Base-by-base conservation (phyloP, 75 land plant species). In the Chamaecyparis obtusa region DNA sequence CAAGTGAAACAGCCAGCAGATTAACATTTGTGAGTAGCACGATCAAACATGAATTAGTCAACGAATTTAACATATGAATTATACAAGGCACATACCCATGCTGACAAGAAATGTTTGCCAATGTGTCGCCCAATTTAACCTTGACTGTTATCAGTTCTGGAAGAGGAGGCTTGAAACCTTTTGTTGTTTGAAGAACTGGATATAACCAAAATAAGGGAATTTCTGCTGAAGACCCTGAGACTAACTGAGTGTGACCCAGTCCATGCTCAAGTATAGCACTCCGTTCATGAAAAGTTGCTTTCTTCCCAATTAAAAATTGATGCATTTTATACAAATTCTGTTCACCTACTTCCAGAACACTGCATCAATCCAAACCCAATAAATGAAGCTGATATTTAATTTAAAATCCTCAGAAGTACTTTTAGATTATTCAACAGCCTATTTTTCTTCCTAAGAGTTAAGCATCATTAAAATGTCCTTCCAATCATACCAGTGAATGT, bases 81-180 rank as follows among this genome's bases (percentile, higher is more conserved):
- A 84, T 84, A 33, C 41, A 48, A 5, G 6, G 48, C 14, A 85
- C 90, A 81, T 84, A 90, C 90, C 90, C 90, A 35, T 90, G 82
- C 75, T 60, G 86, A 85, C 64, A 90, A 84, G 90, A 90, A 75
- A 90, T 90, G 44, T 90, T 72, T 84, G 90, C 90, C 41, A 90
- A 85, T 56, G 90, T 90, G 80, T 90, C 90, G 15, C 90, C 90
- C 64, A 77, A 90, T 77, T 83, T 37, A 46, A 90, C 90, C 17
- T 85, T 90, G 36, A 90, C 83, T 14, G 86, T 88, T 35, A 84
- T 84, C 64, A 90, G 15, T 35, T 77, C 49, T 48, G 86, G 89
- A 32, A 86, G 86, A n/a, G 84, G 83, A 75, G 77, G 24, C 46
- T 37, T 79, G 21, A 43, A 2, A 43, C 48, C 82, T 41, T 79